Evolutionary conservation across 805 yeast genomes (phyloP), one percentile per base, ranked within the genome.

Genomic region (Cyberlindnera americana): DNA sequence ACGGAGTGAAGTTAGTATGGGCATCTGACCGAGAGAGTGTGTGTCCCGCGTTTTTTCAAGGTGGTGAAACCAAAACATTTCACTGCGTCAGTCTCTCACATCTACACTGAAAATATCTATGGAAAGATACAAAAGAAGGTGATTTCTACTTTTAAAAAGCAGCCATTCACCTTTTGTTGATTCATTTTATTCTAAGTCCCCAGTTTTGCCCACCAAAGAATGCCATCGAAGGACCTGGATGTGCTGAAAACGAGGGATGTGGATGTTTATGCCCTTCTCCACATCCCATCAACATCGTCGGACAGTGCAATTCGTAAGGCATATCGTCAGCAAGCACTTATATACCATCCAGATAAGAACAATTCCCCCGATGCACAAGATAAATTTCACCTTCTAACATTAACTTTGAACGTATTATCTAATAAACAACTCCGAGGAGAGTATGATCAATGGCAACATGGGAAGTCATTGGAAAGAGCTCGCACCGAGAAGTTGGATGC

Each of bases 331-430:
- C 75, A 83, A 33, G 95, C 95, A 14, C 69, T 84, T 52, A 78
- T 80, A 49, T 81, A 73, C 64, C 95, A 84, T 61, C 95, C 95
- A 41, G 95, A 84, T 66, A 84, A 84, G 68, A 80, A 80, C 56
- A 77, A 86, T 40, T 70, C 81, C 10, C 83, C 80, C 29, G 96
- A 88, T 59, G 96, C 96, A 9, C 93, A 91, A 26, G 95, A 86
- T 56, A 86, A 81, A 66, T 90, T 90, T 66, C 91, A 90, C 65
- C 91, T 83, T 56, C 73, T 88, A 52, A 80, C 91, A 1, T 75
- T 78, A 43, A 95, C 97, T 1, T 72, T 93, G 60, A 96, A 87
- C 62, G 71, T 90, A 13, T 70, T 91, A 46, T 76, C 83, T 14
- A 96, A 88, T 59, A 67, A 78, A 13, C 79, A 83, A 53, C 86